Percentiles rank a stretch among this genome's conserved stretches.
phyloP scores from a whole-genome alignment of 164 flowering plant genomes.

The Annona squamosa region DNA sequence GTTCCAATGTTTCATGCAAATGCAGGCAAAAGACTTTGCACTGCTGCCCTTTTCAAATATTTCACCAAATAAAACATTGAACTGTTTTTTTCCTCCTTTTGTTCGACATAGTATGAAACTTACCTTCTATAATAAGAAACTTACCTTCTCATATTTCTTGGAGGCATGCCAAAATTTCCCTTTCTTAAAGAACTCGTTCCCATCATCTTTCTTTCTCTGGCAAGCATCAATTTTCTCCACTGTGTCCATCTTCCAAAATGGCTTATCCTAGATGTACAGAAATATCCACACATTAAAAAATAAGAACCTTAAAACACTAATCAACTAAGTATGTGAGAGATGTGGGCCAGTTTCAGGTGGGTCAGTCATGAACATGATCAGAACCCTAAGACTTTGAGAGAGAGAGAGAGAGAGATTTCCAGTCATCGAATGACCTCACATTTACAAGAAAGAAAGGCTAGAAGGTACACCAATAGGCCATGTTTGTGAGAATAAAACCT shows the following conservation, averaged over 20 bases:
- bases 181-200: constrained; percentile 38
- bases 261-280: constrained; percentile 28
- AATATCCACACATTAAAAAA: not conserved
- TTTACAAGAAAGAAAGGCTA: not conserved
- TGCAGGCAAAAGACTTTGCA: not conserved
- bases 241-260: constrained; percentile 43
- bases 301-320: no score
- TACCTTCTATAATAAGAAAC: constrained; percentile 25
- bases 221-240: constrained; percentile 38
- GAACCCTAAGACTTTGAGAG: not conserved
- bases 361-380: not conserved
- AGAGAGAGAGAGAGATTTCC: not conserved
- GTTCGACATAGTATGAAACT: constrained; percentile 2
- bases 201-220: constrained; percentile 43
- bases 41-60: not conserved
- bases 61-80: not conserved
- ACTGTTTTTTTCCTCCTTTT: not conserved
- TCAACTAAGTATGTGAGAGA: not conserved
- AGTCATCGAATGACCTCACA: not conserved
- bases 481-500: constrained; percentile 22
- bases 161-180: constrained; percentile 43
- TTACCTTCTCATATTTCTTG: constrained; percentile 42
- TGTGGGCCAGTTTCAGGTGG: not conserved
- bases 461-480: not conserved
- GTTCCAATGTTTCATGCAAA: not conserved